phyloP scores from a whole-genome alignment of 441 rosid species.

The Arabidopsis lyrata region DNA sequence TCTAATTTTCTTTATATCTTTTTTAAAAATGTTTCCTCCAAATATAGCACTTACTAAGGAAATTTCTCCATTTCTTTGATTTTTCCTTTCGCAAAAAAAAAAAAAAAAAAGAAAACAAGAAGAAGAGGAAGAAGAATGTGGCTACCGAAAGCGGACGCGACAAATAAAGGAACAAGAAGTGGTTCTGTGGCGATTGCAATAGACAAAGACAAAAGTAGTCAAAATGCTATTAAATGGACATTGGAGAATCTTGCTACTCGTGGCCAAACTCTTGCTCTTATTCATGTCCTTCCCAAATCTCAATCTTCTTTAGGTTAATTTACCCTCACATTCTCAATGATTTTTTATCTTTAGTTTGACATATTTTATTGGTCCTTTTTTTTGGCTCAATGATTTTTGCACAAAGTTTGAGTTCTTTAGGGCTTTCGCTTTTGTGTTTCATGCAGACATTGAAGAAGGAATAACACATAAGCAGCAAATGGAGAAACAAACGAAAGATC shows the following conservation, averaged over 20 bases:
- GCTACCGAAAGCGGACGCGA: constrained; percentile 51
- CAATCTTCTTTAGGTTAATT: constrained; percentile 36
- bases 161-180: constrained; percentile 47
- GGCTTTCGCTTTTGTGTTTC: neutral
- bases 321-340: neutral
- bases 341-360: too few species aligned
- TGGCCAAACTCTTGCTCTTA: constrained; percentile 74
- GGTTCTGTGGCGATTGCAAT: constrained; percentile 87
- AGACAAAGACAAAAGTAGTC: constrained; percentile 83
- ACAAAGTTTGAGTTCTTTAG: constrained; percentile 27
- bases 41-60: constrained; percentile 18
- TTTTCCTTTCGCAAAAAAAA: constrained; percentile 3
- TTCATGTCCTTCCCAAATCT: constrained; percentile 62
- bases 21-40: neutral
- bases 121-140: constrained; percentile 49
- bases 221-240: constrained; percentile 85
- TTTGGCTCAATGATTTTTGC: constrained; percentile 11
- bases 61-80: constrained; percentile 11
- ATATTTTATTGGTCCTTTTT: neutral
- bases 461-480: constrained; percentile 44
- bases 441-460: constrained; percentile 47
- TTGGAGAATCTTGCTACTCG: constrained; percentile 63
- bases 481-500: constrained; percentile 68
- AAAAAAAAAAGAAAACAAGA: neutral
- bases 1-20: constrained; percentile 3